Percentiles rank a stretch among this genome's conserved stretches.
phyloP scores from a whole-genome alignment of 2,329 filamentous ascomycete genomes.

The Sclerotinia minor region DNA sequence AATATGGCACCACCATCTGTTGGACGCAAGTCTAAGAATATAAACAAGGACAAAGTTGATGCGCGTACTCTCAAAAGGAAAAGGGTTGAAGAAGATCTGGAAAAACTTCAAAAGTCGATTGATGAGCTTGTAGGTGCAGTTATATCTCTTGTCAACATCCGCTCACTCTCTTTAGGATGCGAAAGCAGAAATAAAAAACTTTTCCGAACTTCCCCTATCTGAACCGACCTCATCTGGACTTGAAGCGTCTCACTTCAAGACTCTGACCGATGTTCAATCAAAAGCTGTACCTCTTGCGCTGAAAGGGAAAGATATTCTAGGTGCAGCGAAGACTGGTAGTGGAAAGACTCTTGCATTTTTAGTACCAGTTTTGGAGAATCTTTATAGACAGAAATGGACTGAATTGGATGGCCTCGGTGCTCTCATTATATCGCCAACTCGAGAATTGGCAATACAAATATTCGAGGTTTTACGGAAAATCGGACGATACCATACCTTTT shows the following conservation, averaged over 20 bases:
- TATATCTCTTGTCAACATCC: constrained; percentile 6
- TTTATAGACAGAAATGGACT: constrained; percentile 86
- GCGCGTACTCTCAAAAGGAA: constrained; percentile 40
- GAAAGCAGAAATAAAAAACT: constrained; percentile 55
- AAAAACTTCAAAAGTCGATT: constrained; percentile 38
- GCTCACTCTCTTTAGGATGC: constrained; percentile 37
- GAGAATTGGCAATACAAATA: constrained; percentile 94
- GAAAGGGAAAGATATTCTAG: constrained; percentile 83
- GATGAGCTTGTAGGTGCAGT: constrained; percentile 38
- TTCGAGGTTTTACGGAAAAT: constrained; percentile 92
- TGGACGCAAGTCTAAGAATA: constrained; percentile 32
- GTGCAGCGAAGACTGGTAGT: constrained; percentile 91
- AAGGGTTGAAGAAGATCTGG: constrained; percentile 39
- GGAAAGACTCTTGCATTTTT: constrained; percentile 95
- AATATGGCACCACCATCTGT: constrained; percentile 36
- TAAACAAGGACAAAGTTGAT: constrained; percentile 32
- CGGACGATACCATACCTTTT: constrained; percentile 84
- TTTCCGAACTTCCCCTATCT: constrained; percentile 84
- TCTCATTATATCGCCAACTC: constrained; percentile 88
- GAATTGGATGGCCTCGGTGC: constrained; percentile 89
- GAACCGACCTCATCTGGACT: constrained; percentile 76
- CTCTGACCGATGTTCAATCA: constrained; percentile 86
- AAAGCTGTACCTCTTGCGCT: constrained; percentile 86
- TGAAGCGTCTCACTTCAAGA: constrained; percentile 83
- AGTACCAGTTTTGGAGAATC: constrained; percentile 85